A percentile compares a stretch with the other conserved stretches of the same genome.
phyloP scores from a whole-genome alignment of 1,284 basidiomycete genomes.

The Cerioporus squamosus region DNA sequence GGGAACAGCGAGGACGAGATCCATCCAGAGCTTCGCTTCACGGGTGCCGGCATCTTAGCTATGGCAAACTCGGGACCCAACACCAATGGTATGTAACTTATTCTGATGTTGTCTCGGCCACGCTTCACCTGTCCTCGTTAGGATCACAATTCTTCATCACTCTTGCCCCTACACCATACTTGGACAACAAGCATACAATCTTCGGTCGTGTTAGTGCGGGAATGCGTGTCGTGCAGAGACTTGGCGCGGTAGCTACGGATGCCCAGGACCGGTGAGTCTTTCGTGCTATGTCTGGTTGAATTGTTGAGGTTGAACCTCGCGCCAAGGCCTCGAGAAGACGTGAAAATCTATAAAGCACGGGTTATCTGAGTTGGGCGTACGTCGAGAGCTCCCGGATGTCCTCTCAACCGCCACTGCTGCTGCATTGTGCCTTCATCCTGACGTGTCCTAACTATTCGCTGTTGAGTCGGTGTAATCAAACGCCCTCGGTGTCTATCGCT shows the following conservation, averaged over 20 bases:
- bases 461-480: neutral
- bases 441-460: neutral
- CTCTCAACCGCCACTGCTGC: neutral
- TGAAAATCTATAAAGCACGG: slow-evolving; percentile 80
- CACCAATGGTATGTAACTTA: slow-evolving; percentile 74
- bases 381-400: neutral
- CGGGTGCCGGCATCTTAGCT: slow-evolving; percentile 94
- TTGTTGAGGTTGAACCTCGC: slow-evolving; percentile 16
- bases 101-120: slow-evolving; percentile 1
- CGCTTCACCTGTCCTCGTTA: slow-evolving; percentile 35
- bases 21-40: slow-evolving; percentile 87
- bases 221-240: slow-evolving; percentile 84
- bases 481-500: neutral
- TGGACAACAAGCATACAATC: slow-evolving; percentile 95
- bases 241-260: slow-evolving; percentile 82
- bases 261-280: slow-evolving; percentile 71
- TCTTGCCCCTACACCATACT: slow-evolving; percentile 86
- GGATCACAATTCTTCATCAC: slow-evolving; percentile 97
- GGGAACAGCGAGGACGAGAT: slow-evolving; percentile 79
- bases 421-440: neutral
- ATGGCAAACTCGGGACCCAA: slow-evolving; percentile 98
- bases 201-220: slow-evolving; percentile 88
- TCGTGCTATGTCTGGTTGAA: slow-evolving; percentile 7
- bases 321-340: slow-evolving; percentile 73
- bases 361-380: slow-evolving; percentile 38